Conservation (phyloP, 2,329 filamentous ascomycete genomes). For the Ceratocystis cubensis region DNA sequence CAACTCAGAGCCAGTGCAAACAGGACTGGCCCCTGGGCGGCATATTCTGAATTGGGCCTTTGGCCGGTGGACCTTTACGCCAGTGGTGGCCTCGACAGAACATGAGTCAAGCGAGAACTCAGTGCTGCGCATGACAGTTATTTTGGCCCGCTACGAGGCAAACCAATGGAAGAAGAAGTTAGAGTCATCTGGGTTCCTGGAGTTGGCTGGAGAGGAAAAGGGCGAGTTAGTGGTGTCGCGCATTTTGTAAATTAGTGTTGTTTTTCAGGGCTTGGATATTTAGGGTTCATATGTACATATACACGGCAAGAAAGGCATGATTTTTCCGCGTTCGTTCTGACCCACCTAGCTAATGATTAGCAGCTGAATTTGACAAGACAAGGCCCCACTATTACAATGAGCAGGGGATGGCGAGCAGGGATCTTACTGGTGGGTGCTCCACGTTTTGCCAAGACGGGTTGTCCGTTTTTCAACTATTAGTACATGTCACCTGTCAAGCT, state of each 20-base stretch:
- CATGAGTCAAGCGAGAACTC: conserved; percentile 44
- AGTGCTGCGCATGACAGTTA: conserved; percentile 59
- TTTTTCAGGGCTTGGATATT: background rate
- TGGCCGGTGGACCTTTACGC: conserved; percentile 83
- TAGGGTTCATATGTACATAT: background rate
- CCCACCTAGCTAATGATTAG: background rate
- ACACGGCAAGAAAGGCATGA: background rate
- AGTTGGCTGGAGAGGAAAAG: conserved; percentile 34
- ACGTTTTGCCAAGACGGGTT: conserved; percentile 10
- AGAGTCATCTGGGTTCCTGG: conserved; percentile 43
- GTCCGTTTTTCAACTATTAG: background rate
- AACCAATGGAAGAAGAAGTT: conserved; percentile 66
- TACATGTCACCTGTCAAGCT: background rate
- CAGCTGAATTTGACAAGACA: background rate
- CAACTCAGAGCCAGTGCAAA: conserved; percentile 40
- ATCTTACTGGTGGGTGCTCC: background rate
- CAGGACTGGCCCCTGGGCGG: conserved; percentile 31
- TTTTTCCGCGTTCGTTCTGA: background rate
- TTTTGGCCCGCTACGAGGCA: conserved; percentile 60
- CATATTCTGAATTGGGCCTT: conserved; percentile 99
- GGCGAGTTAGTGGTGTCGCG: conserved; percentile 42
- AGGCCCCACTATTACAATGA: background rate
- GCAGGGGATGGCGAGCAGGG: background rate
- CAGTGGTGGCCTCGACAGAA: conserved; percentile 35
- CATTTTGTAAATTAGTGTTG: conserved; percentile 30